These are phyloP conservation scores for Berkeleyomyces basicola DNA, from an alignment of 2,329 filamentous ascomycete genomes.

Conservation along the genomic window DNA sequence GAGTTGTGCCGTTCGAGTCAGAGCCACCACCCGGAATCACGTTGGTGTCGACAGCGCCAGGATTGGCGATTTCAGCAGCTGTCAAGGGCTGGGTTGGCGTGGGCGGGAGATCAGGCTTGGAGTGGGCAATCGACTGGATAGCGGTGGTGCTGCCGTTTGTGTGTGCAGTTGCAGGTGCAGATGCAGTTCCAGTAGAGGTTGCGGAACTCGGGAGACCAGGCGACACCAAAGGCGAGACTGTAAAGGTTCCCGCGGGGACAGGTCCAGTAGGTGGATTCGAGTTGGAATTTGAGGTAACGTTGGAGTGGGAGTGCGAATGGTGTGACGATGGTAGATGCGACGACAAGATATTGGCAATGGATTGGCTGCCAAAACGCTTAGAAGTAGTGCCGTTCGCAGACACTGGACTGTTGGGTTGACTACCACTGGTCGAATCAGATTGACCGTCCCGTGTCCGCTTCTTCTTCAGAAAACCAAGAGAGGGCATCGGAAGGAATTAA, in stretches of 20 bases:
- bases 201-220: conserved; percentile 6
- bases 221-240: conserved; percentile 5
- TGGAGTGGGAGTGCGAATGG: conserved; percentile 4
- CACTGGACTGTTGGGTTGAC: conserved; percentile 46
- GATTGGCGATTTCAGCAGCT: not conserved
- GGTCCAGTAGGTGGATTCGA: not conserved
- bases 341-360: conserved; percentile 8
- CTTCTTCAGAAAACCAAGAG: conserved; percentile 92
- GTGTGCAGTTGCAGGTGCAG: conserved; percentile 1
- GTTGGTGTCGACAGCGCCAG: not conserved
- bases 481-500: conserved; percentile 52
- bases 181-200: conserved; percentile 8
- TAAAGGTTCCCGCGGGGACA: not conserved
- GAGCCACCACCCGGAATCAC: not conserved
- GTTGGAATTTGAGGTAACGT: not conserved
- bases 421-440: conserved; percentile 49
- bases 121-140: not conserved
- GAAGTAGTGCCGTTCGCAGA: conserved; percentile 30
- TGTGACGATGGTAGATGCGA: conserved; percentile 10
- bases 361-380: conserved; percentile 6
- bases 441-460: conserved; percentile 90
- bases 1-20: conserved; percentile 1
- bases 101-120: not conserved
- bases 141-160: not conserved
- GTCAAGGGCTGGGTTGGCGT: not conserved